Evolutionary conservation across 139 green algal genomes (phyloP).

Genomic region (Coelastrella sp.): DNA sequence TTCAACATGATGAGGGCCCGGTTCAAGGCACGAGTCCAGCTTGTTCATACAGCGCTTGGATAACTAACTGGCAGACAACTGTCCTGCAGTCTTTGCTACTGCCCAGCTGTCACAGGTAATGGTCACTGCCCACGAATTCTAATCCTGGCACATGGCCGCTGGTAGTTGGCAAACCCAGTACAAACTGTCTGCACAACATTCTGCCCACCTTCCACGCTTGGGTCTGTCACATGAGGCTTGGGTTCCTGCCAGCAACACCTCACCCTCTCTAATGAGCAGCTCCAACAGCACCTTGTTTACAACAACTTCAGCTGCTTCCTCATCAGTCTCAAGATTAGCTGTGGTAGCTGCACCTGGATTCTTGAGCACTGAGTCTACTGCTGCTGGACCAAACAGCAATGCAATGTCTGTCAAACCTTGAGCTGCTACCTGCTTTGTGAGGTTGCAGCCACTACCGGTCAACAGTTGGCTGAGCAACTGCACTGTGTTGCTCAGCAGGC

Average conservation of each 20-base stretch:
- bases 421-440: background rate
- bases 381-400: constrained; percentile 28
- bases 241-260: constrained; percentile 20
- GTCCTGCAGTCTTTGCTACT: too few species aligned
- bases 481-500: background rate
- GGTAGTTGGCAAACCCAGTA: too few species aligned
- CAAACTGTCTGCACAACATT: background rate
- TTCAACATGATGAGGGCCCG: too few species aligned
- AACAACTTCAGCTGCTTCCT: background rate
- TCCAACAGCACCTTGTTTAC: constrained; percentile 25
- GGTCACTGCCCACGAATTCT: background rate
- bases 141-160: background rate
- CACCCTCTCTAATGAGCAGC: constrained; percentile 27
- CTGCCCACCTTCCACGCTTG: background rate
- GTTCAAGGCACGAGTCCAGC: too few species aligned
- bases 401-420: constrained; percentile 28
- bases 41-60: too few species aligned
- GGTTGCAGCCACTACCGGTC: background rate
- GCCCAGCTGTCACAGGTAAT: too few species aligned
- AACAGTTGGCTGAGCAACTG: constrained; percentile 2
- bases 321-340: background rate
- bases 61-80: too few species aligned
- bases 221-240: constrained; percentile 1
- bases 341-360: background rate
- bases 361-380: constrained; percentile 23